Conservation (phyloP, 371 early-diverging fungal genomes). For the Mucor velutinosus region DNA sequence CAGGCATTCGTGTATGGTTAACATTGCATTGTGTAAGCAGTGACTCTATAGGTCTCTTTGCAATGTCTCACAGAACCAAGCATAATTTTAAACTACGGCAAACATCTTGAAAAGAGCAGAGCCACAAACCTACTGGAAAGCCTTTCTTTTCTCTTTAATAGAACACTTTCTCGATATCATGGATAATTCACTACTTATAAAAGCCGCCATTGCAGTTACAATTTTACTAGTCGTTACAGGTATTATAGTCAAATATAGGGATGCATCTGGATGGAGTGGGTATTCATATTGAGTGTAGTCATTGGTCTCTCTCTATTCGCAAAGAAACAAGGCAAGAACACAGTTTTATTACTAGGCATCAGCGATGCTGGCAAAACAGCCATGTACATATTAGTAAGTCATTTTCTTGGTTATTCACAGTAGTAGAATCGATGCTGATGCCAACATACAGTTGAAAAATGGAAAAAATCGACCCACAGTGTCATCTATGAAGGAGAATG, state of each 20-base stretch:
- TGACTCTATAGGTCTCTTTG: background rate
- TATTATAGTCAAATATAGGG: background rate
- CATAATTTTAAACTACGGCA: background rate
- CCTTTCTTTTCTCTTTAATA: background rate
- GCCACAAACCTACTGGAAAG: background rate
- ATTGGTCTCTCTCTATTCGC: constrained; percentile 25
- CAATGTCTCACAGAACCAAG: background rate
- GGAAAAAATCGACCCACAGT: constrained; percentile 56
- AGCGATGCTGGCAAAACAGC: constrained; percentile 69
- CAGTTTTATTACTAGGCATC: constrained; percentile 59
- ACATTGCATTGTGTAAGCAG: too few relatives aligned
- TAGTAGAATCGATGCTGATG: background rate
- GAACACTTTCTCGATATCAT: background rate
- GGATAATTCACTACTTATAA: constrained; percentile 16
- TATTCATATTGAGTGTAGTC: background rate
- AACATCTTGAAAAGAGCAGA: background rate
- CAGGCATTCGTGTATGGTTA: too few relatives aligned
- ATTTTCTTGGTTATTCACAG: background rate
- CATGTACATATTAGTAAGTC: constrained; percentile 51
- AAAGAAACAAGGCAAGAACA: constrained; percentile 37
- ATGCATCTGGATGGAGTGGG: background rate
- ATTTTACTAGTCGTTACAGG: constrained; percentile 17
- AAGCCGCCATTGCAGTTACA: constrained; percentile 9
- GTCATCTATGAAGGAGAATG: constrained; percentile 79
- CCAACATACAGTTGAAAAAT: constrained; percentile 44